These are phyloP conservation scores for Trichoderma aggressivum DNA, from an alignment of 2,329 filamentous ascomycete genomes.

Conservation along the genomic window DNA sequence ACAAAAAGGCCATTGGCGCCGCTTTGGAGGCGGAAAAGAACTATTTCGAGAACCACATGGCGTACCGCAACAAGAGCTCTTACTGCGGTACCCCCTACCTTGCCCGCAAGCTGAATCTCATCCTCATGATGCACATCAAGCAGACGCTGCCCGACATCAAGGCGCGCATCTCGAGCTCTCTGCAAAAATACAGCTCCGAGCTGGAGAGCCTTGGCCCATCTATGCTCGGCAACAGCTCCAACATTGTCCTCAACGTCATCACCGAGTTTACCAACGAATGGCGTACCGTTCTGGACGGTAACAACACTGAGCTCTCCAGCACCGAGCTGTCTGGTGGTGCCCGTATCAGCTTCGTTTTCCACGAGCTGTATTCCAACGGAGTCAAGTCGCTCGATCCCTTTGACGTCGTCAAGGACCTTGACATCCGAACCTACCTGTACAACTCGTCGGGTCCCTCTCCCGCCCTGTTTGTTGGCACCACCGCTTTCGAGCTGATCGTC, in stretches of 20 bases:
- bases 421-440: slow-evolving; percentile 95
- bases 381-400: slow-evolving; percentile 98
- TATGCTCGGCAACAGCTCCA: slow-evolving; percentile 91
- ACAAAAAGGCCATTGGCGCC: slow-evolving; percentile 88
- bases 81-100: slow-evolving; percentile 98
- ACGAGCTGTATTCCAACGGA: slow-evolving; percentile 96
- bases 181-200: slow-evolving; percentile 87
- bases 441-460: slow-evolving; percentile 99
- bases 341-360: slow-evolving; percentile 98
- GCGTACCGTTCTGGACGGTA: slow-evolving; percentile 91
- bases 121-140: slow-evolving; percentile 99
- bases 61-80: slow-evolving; percentile 95
- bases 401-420: slow-evolving; percentile 93
- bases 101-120: slow-evolving; percentile 93
- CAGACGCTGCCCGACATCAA: slow-evolving; percentile 99
- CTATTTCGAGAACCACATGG: slow-evolving; percentile 98
- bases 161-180: slow-evolving; percentile 86
- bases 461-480: slow-evolving; percentile 93
- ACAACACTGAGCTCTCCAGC: slow-evolving; percentile 93
- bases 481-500: slow-evolving; percentile 96
- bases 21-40: slow-evolving; percentile 92
- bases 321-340: slow-evolving; percentile 93
- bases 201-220: slow-evolving; percentile 83
- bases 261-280: slow-evolving; percentile 99
- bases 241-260: slow-evolving; percentile 97